A percentile compares a stretch with the other conserved stretches of the same genome.
Evolutionary conservation across 208 protist genomes (phyloP).

Genomic region (Trypanosoma rangeli): DNA sequence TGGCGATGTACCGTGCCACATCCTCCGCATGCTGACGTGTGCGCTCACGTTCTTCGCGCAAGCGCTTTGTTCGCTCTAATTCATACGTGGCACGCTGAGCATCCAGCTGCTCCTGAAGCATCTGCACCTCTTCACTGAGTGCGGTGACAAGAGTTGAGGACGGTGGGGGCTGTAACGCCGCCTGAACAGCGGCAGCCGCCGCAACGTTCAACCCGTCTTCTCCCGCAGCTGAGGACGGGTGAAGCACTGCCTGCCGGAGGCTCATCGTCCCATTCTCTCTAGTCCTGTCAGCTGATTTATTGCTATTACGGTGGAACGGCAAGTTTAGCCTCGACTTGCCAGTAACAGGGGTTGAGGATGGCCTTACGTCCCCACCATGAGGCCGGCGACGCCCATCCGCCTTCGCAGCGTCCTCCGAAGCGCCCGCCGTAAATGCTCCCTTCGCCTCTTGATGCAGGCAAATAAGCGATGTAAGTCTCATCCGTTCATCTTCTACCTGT

Average conservation of each 20-base stretch:
- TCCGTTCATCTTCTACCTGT: constrained; percentile 38
- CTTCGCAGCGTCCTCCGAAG: constrained; percentile 5
- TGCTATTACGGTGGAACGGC: not conserved
- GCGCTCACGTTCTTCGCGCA: constrained; percentile 33
- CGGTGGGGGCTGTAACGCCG: constrained; percentile 9
- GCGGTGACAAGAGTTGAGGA: constrained; percentile 44
- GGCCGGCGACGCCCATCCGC: not conserved
- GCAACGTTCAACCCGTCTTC: not conserved
- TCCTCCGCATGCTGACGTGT: constrained; percentile 37
- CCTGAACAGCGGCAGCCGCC: constrained; percentile 8
- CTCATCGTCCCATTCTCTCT: constrained; percentile 26
- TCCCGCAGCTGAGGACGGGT: not conserved
- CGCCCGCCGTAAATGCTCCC: constrained; percentile 22
- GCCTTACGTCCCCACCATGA: constrained; percentile 12
- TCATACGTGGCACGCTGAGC: constrained; percentile 64
- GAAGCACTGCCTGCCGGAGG: constrained; percentile 7
- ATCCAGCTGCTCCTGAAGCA: constrained; percentile 65
- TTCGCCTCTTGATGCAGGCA: constrained; percentile 33
- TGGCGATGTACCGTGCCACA: constrained; percentile 25
- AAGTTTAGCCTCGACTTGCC: not conserved
- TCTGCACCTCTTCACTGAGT: constrained; percentile 44
- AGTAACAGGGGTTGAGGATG: not conserved
- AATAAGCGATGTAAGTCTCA: constrained; percentile 38
- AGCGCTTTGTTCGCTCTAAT: constrained; percentile 42
- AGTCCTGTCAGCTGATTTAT: constrained; percentile 7